Evolutionary conservation across 495 filamentous ascomycete species (phyloP), one percentile per base, ranked within the genome.

Genomic region (Tuber borchii): DNA sequence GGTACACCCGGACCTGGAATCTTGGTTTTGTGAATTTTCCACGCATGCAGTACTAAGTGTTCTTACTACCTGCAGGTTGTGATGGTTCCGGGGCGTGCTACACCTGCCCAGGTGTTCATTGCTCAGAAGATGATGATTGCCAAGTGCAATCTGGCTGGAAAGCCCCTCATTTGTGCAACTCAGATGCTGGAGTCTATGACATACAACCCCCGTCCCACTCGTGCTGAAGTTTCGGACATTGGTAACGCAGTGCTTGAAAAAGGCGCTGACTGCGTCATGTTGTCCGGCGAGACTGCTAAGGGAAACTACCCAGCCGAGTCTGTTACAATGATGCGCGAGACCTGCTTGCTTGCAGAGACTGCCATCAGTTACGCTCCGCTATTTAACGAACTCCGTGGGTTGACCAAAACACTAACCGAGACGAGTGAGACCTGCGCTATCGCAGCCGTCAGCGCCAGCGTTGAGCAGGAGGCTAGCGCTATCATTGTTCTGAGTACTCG

Each of bases 81-180:
- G 10, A 31, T 26, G n/a, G 26, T 12, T 14, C 51, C 51, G 8
- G 10, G 26, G 26, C 9, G n/a, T 26, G 51, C 51, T 26, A 14
- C 95, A 31, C 94, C 96, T 51, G 93, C 95, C 73, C 96, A 99
- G 88, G 95, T 99, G 73, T 99, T 98, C 86, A 91, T 97, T 78
- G 95, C 95, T 70, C 95, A 99, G 89, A 99, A 99, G 91, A 98
- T 98, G 93, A 94, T 99, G 91, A 98, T 98, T 86, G 93, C 95
- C 84, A 98, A 97, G 90, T 98, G 96, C 89, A 99, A 99, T 88
- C 91, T 97, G 83, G 95, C 94, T 81, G 95, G 96, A 84, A 99
- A 99, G 89, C 95, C 95, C 77, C 93, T 93, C 83, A 97, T 98
- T 84, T 97, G 94, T 85, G 82, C 84, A 45, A 93, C 92, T 43